Conservation (phyloP, 148 eudicot genomes). For the Rhododendron molle region DNA sequence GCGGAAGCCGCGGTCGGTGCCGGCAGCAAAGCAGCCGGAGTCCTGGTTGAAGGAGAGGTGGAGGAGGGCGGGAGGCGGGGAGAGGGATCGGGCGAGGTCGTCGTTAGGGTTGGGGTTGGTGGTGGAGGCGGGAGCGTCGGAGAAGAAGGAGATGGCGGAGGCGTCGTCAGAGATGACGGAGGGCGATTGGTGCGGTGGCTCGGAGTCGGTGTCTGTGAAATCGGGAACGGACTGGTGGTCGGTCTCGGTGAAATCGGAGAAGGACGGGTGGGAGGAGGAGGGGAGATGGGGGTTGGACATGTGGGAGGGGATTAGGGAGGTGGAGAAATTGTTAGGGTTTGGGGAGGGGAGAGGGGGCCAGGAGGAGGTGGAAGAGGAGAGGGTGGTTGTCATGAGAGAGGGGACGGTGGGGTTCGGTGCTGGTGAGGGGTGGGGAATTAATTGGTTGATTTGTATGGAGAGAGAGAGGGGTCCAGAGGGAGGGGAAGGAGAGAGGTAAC, state of each 20-base stretch:
- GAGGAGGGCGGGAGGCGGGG: slow-evolving; percentile 16
- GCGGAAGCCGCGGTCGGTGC: slow-evolving; percentile 48
- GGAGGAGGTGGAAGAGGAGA: neutral
- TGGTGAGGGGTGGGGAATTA: neutral
- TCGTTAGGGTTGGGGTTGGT: neutral
- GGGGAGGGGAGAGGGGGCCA: neutral
- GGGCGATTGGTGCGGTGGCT: neutral
- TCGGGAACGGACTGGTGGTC: neutral
- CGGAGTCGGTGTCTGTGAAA: neutral
- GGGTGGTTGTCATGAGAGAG: neutral
- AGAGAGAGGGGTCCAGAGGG: neutral
- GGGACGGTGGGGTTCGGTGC: neutral
- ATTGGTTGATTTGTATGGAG: neutral
- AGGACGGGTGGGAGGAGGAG: neutral
- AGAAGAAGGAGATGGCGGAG: slow-evolving; percentile 6
- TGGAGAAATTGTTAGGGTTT: slow-evolving; percentile 7
- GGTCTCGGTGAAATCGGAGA: neutral
- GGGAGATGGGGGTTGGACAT: neutral
- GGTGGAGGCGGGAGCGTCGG: neutral
- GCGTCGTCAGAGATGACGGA: slow-evolving; percentile 17
- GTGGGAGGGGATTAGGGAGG: neutral
- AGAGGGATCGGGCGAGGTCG: neutral
- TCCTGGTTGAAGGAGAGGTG: slow-evolving; percentile 63
- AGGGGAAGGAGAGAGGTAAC: no score
- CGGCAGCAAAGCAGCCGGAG: slow-evolving; percentile 46